Evolutionary conservation across 2,329 filamentous ascomycete genomes (phyloP), one percentile per base, ranked within the genome.

Genomic region (Epichloe hybrida): DNA sequence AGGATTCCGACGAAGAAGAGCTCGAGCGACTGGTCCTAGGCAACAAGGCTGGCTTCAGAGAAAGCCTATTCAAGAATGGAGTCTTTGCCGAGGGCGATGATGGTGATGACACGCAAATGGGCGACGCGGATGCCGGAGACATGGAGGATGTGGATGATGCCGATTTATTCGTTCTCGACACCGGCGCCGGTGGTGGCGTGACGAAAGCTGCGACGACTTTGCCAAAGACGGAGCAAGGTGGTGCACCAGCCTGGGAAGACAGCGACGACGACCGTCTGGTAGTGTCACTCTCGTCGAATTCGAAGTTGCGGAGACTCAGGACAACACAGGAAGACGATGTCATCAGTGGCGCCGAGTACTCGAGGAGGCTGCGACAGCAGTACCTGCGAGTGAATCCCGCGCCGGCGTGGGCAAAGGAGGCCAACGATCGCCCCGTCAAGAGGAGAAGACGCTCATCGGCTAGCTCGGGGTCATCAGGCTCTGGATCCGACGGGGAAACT

Each of bases 211-310:
- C 55, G 41, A 57, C 59, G 20, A 53, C 59, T 23, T 54, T 54
- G 31, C 58, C 52, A 5, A 56, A 59, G 20, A 46, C 50, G 12
- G 52, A 56, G 13, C 56, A 61, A 15, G 60, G 55, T 45, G 71
- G 76, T 41, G 71, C 72, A 20, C 75, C 83, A 3, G 86, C 81
- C 1, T 98, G 93, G 93, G 82, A 90, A 58, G 93, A 98, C 64
- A 97, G 90, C 66, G 93, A 98, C 60, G 93, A 98, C 62, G 93
- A 97, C 62, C 79, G 87, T 50, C 72, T 96, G 55, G 79, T 81
- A 6, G 77, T 98, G 46, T 97, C 91, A 13, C 75, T 98, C 39
- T 85, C 88, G 27, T 34, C 23, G 12, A 81, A 84, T 43, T 79
- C 81, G 46, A 79, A 86, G 56, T 66, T 96, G 62, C 80, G 90